These are phyloP conservation scores for Manihot esculenta DNA, from an alignment of 441 rosid genomes.

Conservation along the genomic window DNA sequence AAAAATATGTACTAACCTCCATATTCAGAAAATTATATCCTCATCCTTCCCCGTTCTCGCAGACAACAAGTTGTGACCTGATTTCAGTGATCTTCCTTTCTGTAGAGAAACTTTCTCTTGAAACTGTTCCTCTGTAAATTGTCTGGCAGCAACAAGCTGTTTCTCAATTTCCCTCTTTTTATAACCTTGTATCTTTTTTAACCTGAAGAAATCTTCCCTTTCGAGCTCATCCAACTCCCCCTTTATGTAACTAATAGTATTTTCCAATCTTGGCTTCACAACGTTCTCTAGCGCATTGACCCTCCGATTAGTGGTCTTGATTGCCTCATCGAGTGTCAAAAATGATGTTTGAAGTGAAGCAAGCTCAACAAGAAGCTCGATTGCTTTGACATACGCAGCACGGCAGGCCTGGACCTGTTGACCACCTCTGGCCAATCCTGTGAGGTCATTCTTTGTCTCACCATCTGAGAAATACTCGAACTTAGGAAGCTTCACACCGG, in stretches of 20 bases:
- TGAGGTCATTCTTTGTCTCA: conserved; percentile 79
- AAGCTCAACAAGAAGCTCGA: conserved; percentile 87
- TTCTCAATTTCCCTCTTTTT: conserved; percentile 78
- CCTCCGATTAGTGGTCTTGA: conserved; percentile 91
- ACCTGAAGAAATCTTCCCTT: conserved; percentile 87
- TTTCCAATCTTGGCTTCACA: conserved; percentile 85
- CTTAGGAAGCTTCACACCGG: conserved; percentile 90
- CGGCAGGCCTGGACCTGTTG: conserved; percentile 88
- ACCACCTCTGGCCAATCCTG: conserved; percentile 92
- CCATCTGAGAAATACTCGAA: conserved; percentile 79
- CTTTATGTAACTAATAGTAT: conserved; percentile 73
- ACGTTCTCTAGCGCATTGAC: conserved; percentile 93
- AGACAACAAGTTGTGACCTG: conserved; percentile 59
- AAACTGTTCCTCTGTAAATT: conserved; percentile 63
- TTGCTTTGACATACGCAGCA: conserved; percentile 79
- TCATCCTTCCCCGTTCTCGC: conserved; percentile 62
- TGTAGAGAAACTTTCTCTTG: conserved; percentile 62
- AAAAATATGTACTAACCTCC: conserved; percentile 17
- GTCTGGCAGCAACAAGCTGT: conserved; percentile 51
- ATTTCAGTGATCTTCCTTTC: conserved; percentile 55
- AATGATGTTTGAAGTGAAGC: conserved; percentile 93
- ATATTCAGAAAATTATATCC: conserved; percentile 76
- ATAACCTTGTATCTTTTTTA: conserved; percentile 88
- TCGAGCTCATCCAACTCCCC: conserved; percentile 94
- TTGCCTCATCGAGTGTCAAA: conserved; percentile 84